Base-by-base conservation (phyloP, 2,329 filamentous ascomycete species). In the Didymella pomorum region DNA sequence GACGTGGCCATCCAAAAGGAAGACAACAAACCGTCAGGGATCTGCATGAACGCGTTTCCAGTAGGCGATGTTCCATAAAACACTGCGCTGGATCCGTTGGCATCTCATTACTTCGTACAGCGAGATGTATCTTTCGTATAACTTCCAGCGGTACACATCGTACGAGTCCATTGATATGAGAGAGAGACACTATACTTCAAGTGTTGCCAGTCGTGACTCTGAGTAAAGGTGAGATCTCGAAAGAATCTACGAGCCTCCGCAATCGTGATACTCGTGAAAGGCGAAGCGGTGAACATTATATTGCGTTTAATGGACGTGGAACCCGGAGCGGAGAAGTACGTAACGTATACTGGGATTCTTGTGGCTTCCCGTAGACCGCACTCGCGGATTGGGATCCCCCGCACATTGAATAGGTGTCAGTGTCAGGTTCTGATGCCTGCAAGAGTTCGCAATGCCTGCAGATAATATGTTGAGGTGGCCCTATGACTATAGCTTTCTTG, bases 401-500 rank as follows among this genome's bases (percentile, higher is more conserved):
- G 6, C 5, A 4, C 12, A 31, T 31, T 4, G 14, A 16, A 2
- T 12, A 31, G 11, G 29, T 31, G 29, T 16, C 12, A 35, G 18
- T 14, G 14, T 4, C 14, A 2, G 31, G 6, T n/a, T 9, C 11
- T 8, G 29, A 10, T 31, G 29, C 11, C 11, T 8, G 14, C 31
- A 7, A 7, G 31, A n/a, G 16, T 35, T 35, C 7, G 31, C 11
- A 14, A 35, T 35, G 31, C n/a, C 16, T 35, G 4, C 31, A 35
- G 18, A n/a, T 8, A 8, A 3, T 16, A 16, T 35, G 31, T 9
- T 8, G 31, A 35, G 16, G 16, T 7, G 14, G 14, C 2, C 16
- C 9, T 11, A n/a, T 35, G 31, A 7, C 16, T 35, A 35, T 8
- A n/a, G 7, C 79, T 96, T 99, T 61, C 89, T 86, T 31, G 91